Percentiles rank a stretch among this genome's conserved stretches.
Evolutionary conservation across 306 rosid genomes (phyloP).

Genomic region (Crotalaria pallida): DNA sequence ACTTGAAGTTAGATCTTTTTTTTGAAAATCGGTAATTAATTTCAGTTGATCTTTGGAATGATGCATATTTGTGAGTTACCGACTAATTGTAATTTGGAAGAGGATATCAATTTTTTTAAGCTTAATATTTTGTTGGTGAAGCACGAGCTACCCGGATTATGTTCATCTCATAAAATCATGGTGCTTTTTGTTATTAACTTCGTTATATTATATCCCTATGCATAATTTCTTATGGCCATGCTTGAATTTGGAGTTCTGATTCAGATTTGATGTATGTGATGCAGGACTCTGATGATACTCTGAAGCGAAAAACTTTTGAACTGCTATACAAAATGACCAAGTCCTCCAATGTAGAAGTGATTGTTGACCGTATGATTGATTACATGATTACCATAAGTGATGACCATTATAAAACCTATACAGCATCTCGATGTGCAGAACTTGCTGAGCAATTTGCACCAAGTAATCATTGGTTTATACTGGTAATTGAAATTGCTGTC

Average conservation of each 20-base stretch:
- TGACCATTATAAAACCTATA: constrained; percentile 84
- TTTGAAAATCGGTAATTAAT: background rate
- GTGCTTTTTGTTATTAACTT: background rate
- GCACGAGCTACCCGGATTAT: background rate
- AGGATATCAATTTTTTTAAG: background rate
- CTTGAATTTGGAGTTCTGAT: constrained; percentile 6
- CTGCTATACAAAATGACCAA: constrained; percentile 88
- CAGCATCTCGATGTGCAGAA: constrained; percentile 93
- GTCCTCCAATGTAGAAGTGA: constrained; percentile 98
- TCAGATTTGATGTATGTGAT: constrained; percentile 19
- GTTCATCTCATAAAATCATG: background rate
- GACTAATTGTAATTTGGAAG: too few species aligned
- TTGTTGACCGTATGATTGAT: constrained; percentile 92
- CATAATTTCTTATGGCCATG: background rate
- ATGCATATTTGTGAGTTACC: background rate
- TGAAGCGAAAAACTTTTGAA: constrained; percentile 93
- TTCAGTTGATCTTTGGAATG: background rate
- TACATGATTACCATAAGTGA: constrained; percentile 88
- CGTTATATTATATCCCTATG: background rate
- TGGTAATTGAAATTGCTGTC: constrained; percentile 39
- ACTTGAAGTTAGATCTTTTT: background rate
- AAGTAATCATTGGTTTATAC: constrained; percentile 96
- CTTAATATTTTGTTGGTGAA: background rate
- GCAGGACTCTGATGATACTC: constrained; percentile 97
- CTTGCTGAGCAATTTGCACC: constrained; percentile 99